Evolutionary conservation across 225 moss, liverwort and hornwort genomes (phyloP).

Genomic region (Rhytidiadelphus loreus): DNA sequence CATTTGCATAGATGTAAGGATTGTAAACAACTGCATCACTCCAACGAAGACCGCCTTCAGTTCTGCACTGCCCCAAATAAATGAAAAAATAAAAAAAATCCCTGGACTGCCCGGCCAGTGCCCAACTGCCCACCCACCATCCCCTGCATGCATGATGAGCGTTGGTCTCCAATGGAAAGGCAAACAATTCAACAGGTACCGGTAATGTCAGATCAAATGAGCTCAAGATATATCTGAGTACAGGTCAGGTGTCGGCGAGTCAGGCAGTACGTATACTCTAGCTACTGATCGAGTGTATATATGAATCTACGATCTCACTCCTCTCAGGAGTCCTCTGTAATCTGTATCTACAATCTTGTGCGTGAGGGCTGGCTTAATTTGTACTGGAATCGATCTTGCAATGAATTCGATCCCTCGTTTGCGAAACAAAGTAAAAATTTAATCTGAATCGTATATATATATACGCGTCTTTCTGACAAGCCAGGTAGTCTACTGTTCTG

Average conservation of each 20-base stretch:
- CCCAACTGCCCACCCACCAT: background rate
- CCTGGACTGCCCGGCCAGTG: too few species aligned
- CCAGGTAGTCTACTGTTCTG: too few species aligned
- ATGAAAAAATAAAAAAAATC: background rate
- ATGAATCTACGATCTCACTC: background rate
- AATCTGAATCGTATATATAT: too few species aligned
- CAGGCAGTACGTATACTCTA: background rate
- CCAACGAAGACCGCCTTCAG: background rate
- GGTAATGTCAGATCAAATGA: background rate
- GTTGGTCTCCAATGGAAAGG: background rate
- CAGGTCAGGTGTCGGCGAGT: background rate
- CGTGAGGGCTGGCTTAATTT: too few species aligned
- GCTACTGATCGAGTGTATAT: background rate
- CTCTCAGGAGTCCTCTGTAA: background rate
- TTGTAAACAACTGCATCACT: background rate
- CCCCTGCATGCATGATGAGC: background rate
- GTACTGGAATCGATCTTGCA: too few species aligned
- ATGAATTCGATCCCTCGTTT: too few species aligned
- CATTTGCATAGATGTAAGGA: background rate
- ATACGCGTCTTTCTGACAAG: too few species aligned
- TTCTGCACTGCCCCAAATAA: background rate
- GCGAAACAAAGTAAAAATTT: too few species aligned
- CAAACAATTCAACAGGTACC: too few species aligned
- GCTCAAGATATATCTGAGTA: background rate
- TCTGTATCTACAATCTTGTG: background rate